Evolutionary conservation across 805 yeast genomes (phyloP), one percentile per base, ranked within the genome.

Genomic region (Wickerhamiella hasegawae): DNA sequence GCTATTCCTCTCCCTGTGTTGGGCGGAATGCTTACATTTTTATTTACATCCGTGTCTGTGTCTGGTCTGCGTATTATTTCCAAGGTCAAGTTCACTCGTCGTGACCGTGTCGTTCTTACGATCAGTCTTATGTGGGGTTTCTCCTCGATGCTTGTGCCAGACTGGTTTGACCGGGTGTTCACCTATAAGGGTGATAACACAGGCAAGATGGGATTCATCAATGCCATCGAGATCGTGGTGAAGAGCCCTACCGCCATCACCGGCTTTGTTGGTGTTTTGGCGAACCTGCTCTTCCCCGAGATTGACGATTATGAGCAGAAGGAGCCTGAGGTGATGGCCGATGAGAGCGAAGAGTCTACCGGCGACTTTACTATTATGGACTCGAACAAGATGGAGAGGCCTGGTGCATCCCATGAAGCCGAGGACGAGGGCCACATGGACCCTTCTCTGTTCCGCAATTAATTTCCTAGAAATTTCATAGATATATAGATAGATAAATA

Each of bases 11-110:
- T 64, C 38, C 65, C 87, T 3, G 79, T 75, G 22, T 62, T 82
- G 37, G 94, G 94, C 43, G 94, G 94, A 45, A 79, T 82, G 90
- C 75, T 73, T 25, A 63, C 82, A 5, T 76, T 76, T 55, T 59
- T 76, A 34, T 76, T 76, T 64, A 65, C 76, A 28, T 69, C 81
- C 4, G 84, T 76, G 28, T 78, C 80, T 1, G 77, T 73, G 18
- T 73, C 83, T 3, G 83, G 83, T 44, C 52, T 76, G 35, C 65
- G 69, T 43, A 73, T 76, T 48, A 72, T 76, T 40, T 54, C 78
- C 30, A 41, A 49, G 33, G 48, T 51, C 32, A 55, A 56, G 10
- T 73, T 75, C 53, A 68, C 79, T 9, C 65, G 83, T 57, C 67
- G 83, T 55, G 81, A 76, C 53, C 60, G 84, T 42, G 73, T 76